Base-by-base conservation (phyloP, 129 eudicot genomes). In the Lonicera japonica region DNA sequence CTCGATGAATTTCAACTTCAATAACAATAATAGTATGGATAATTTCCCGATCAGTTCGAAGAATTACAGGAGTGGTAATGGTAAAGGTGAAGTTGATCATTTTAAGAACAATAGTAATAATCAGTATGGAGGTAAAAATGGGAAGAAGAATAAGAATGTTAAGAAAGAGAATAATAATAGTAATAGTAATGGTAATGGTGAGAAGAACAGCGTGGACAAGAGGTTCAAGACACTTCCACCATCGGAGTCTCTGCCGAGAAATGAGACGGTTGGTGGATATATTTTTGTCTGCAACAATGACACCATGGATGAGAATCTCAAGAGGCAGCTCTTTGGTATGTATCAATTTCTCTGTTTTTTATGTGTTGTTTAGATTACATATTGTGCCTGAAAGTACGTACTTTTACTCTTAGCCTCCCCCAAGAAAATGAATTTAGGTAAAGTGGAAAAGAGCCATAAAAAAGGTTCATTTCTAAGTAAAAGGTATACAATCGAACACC, bases 211-310 rank as follows among this genome's bases (percentile, higher is more conserved):
- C 20, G 81, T 79, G 21, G 97, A 87, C 56, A 90, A 90, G 78
- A 84, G 95, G 85, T 90, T 90, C 67, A 90, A 90, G 97, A 86
- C 95, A 34, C 67, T 90, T 61, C 97, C 97, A 22, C 83, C 95
- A 4, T 70, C 94, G 5, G 97, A 91, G 54, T 68, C 95, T 58
- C 57, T 91, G 83, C 88, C 97, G 8, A 91, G 90, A 71, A 78
- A 91, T 62, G 95, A 91, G 71, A 87, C 94, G 0, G 80, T 91
- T 21, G 97, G 97, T 57, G 97, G 97, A 0, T 90, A 90, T 75
- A 86, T 90, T 15, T 90, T 90, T 58, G 95, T 90, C 7, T 90
- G 97, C 74, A 90, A 90, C 68, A 90, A 90, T 58, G 97, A 90
- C 66, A 90, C 97, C 46, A 90, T 90, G 97, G 79, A 77, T 17